Evolutionary conservation across 805 yeast species (phyloP), one percentile per base, ranked within the genome.

Genomic region (Candida railenensis): DNA sequence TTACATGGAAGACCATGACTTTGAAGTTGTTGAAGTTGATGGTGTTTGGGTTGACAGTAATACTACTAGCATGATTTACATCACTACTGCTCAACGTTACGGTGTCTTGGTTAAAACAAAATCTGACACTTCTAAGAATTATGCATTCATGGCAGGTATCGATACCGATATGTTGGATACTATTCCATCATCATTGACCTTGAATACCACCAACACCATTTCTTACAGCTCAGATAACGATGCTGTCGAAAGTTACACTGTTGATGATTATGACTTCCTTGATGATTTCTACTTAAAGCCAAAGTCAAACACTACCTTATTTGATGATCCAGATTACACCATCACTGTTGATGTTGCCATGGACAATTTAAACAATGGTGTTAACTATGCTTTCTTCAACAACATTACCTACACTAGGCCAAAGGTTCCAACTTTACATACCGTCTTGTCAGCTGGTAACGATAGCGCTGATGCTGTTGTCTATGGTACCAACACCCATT

Each of bases 271-370:
- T 25, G 68, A 63, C 34, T 76, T 73, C 59, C 70, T 82, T 51
- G 97, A 94, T 64, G 99, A 94, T 69, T 84, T 85, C 71, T 73
- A 76, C 53, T 77, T 94, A 55, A 74, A 66, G 9, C 97, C 99
- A 2, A 58, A 74, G 5, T 76, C 77, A 37, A 77, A 76, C 47
- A 70, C 65, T 11, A 71, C 73, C 18, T 49, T 82, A n/a, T 69
- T 71, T 5, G 79, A 77, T 11, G 83, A 81, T 28, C 78, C 87
- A 18, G 92, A 87, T 63, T 73, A 76, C 47, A 81, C 73, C 51
- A 79, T 83, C 48, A 78, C 74, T 21, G 73, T 83, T 51, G 80
- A 75, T 56, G 78, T 83, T 51, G 72, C 69, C 46, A 85, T 84
- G 91, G 80, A 77, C 15, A 83, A 81, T 54, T 69, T 87, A 47